phyloP scores from a whole-genome alignment of 768 basidiomycete genomes.

The Butyriboletus loyo region DNA sequence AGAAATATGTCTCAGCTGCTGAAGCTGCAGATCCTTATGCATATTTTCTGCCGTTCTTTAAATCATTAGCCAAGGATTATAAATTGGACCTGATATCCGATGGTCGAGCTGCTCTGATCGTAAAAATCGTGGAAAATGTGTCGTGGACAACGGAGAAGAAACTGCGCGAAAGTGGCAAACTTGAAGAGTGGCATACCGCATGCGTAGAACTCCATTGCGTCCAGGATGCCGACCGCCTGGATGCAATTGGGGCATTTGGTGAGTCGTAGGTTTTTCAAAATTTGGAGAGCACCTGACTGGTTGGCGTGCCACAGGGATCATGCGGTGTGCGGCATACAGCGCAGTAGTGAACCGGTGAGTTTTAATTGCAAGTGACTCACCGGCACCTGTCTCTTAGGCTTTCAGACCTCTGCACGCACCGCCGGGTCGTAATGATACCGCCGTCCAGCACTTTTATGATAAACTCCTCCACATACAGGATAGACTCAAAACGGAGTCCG shows the following conservation, averaged over 20 bases:
- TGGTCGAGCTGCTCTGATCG: slow-evolving; percentile 54
- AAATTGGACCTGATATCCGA: slow-evolving; percentile 57
- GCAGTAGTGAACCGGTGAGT: slow-evolving; percentile 48
- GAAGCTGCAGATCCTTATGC: slow-evolving; percentile 58
- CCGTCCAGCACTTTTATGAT: slow-evolving; percentile 82
- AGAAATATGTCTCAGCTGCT: slow-evolving; percentile 68
- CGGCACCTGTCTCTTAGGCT: background rate
- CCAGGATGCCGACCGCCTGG: slow-evolving; percentile 76
- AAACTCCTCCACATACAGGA: slow-evolving; percentile 76
- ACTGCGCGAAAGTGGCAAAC: slow-evolving; percentile 49
- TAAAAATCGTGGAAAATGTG: slow-evolving; percentile 69
- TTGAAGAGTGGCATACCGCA: slow-evolving; percentile 64
- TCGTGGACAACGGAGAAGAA: slow-evolving; percentile 85
- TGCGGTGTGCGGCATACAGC: slow-evolving; percentile 69
- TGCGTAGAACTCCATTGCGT: slow-evolving; percentile 81
- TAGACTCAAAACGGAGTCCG: slow-evolving; percentile 74
- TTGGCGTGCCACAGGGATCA: slow-evolving; percentile 40
- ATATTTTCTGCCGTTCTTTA: slow-evolving; percentile 68
- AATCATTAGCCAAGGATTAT: slow-evolving; percentile 38
- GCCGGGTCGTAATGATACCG: slow-evolving; percentile 49
- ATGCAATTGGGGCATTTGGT: slow-evolving; percentile 84
- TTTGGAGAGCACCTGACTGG: background rate
- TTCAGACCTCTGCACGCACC: slow-evolving; percentile 45
- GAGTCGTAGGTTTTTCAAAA: slow-evolving; percentile 1
- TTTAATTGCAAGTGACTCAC: background rate